phyloP scores from a whole-genome alignment of 2,329 filamentous ascomycete species.

The Aspergillus aculeatus region DNA sequence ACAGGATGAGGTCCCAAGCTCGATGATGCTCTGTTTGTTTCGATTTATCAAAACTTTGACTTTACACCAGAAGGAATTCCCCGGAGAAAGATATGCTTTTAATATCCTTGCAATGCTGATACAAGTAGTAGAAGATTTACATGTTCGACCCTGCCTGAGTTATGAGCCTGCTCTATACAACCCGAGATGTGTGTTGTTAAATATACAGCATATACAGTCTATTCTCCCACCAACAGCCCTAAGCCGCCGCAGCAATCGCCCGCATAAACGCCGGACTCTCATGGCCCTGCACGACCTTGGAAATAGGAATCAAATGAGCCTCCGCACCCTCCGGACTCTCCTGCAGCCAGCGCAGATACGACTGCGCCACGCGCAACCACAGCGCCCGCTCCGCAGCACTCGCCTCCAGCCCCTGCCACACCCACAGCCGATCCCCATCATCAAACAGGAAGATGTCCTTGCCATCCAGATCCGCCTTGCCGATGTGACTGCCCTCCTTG shows the following conservation, averaged over 20 bases:
- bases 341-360: slow-evolving; percentile 29
- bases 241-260: slow-evolving; percentile 15
- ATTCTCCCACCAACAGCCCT: background rate
- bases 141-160: too few relatives aligned
- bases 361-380: slow-evolving; percentile 49
- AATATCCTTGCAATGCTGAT: too few relatives aligned
- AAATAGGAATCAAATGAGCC: slow-evolving; percentile 28
- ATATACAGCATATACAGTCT: too few relatives aligned
- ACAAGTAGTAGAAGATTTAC: too few relatives aligned
- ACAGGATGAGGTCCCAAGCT: too few relatives aligned
- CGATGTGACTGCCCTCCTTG: slow-evolving; percentile 53
- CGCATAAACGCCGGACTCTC: slow-evolving; percentile 32
- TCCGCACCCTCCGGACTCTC: slow-evolving; percentile 17
- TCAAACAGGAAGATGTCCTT: slow-evolving; percentile 65
- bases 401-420: slow-evolving; percentile 63
- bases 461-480: slow-evolving; percentile 53
- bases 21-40: too few relatives aligned
- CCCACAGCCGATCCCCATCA: slow-evolving; percentile 59
- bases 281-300: slow-evolving; percentile 31
- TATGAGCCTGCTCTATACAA: too few relatives aligned
- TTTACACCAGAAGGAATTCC: too few relatives aligned
- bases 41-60: too few relatives aligned
- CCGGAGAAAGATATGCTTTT: too few relatives aligned
- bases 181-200: too few relatives aligned
- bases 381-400: slow-evolving; percentile 58